phyloP scores from a whole-genome alignment of 305 asterid species.

The Petunia hybrid region DNA sequence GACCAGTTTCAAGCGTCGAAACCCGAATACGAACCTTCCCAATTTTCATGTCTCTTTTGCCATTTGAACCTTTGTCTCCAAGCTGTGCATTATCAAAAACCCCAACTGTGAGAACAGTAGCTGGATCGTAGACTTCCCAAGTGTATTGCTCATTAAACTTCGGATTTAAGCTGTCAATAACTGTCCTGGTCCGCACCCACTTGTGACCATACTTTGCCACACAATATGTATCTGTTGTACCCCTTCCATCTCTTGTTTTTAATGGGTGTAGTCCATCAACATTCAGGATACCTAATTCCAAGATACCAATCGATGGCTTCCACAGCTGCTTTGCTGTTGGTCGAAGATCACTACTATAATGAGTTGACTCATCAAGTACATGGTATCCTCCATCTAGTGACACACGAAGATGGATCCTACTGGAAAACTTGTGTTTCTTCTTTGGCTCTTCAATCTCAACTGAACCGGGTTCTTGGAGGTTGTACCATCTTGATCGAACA shows the following conservation, averaged over 20 bases:
- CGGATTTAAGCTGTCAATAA: conserved; percentile 78
- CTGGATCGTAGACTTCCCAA: conserved; percentile 95
- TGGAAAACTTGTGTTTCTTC: conserved; percentile 72
- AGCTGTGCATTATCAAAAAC: conserved; percentile 74
- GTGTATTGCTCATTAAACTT: conserved; percentile 90
- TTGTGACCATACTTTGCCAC: conserved; percentile 94
- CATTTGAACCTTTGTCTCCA: conserved; percentile 51
- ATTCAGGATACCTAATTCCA: conserved; percentile 77
- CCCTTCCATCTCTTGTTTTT: conserved; percentile 74
- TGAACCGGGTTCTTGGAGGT: conserved; percentile 54
- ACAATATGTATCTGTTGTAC: conserved; percentile 78
- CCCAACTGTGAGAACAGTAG: conserved; percentile 90
- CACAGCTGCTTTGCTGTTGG: conserved; percentile 91
- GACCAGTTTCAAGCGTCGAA: conserved; percentile 85
- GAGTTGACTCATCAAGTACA: conserved; percentile 90
- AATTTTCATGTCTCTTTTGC: conserved; percentile 59
- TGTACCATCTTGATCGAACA: conserved; percentile 76
- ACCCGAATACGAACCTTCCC: conserved; percentile 89
- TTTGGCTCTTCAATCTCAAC: conserved; percentile 62
- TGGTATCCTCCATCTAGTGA: conserved; percentile 96
- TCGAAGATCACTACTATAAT: conserved; percentile 86
- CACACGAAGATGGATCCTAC: conserved; percentile 74
- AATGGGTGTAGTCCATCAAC: conserved; percentile 73
- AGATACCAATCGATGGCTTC: conserved; percentile 77
- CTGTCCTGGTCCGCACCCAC: conserved; percentile 88